These are phyloP conservation scores for Coniochaeta hoffmannii DNA, from an alignment of 2,329 filamentous ascomycete species.

Conservation along the genomic window DNA sequence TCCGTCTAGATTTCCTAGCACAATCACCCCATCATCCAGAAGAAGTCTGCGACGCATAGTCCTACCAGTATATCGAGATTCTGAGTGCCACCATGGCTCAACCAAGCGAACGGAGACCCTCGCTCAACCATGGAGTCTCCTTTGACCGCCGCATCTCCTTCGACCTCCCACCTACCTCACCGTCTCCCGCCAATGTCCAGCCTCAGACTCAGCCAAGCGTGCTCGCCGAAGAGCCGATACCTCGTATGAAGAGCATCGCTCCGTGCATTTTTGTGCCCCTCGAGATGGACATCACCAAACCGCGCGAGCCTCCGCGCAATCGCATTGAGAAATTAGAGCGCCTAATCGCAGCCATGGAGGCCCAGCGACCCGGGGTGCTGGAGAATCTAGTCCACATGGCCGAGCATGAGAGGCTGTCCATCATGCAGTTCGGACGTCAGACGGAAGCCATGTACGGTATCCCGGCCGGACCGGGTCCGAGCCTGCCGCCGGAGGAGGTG, in stretches of 20 bases:
- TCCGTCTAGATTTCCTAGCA: too few species aligned
- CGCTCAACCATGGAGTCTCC: not conserved
- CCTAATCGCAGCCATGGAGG: conserved; percentile 22
- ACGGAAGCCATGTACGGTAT: conserved; percentile 3
- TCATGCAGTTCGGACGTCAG: conserved; percentile 15
- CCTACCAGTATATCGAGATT: too few species aligned
- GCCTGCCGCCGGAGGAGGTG: conserved; percentile 14
- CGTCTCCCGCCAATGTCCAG: not conserved
- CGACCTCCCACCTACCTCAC: not conserved
- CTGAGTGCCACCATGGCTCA: not conserved
- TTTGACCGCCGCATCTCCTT: not conserved
- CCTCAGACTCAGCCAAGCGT: not conserved
- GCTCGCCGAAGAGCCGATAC: conserved; percentile 13
- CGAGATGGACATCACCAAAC: conserved; percentile 20
- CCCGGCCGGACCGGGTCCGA: not conserved
- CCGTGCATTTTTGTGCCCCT: conserved; percentile 27
- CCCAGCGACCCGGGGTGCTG: conserved; percentile 19
- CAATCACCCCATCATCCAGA: too few species aligned
- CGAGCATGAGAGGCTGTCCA: conserved; percentile 23
- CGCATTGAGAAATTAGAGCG: conserved; percentile 20
- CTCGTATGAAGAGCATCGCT: conserved; percentile 17
- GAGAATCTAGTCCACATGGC: conserved; percentile 25
- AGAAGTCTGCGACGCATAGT: too few species aligned
- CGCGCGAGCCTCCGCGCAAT: conserved; percentile 15
- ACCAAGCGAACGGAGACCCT: not conserved